Base-by-base conservation (phyloP, 2,329 filamentous ascomycete species). In the Lasiodiplodia theobromae region DNA sequence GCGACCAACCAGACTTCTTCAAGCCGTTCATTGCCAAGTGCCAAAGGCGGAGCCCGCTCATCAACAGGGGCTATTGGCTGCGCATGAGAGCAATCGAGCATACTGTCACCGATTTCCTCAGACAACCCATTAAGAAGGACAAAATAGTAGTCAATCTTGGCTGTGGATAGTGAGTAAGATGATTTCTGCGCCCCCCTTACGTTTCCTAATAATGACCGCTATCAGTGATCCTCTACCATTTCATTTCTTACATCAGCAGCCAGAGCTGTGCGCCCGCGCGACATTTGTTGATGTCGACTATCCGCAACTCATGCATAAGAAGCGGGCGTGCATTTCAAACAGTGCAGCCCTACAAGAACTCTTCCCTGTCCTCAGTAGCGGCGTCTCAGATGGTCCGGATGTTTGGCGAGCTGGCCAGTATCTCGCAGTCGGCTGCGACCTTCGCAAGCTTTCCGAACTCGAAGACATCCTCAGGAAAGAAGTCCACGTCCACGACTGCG, bases 21-120 rank as follows among this genome's bases (percentile, higher is more conserved):
- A 90, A 92, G 57, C 91, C 93, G 76, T 97, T 97, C 79, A 93
- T 97, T 40, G 90, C 88, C 72, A 96, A 94, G 77, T 91, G 92
- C 72, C 90, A 93, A 78, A 86, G 93, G 70, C 86, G 94, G 58
- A 90, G 93, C n/a, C 94, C 95, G 1, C 84, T 97, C 64, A 96
- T 97, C 75, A 97, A 97, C 78, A 87, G 94, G 56, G 93, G 93
- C 60, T 97, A 97, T 76, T 93, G 93, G 88, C 82, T 97, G 47
- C 89, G 94, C 37, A 91, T 97, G 83, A 90, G 91, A 76, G 91
- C 92, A 18, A 89, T 97, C 69, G 92, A 96, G 75, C 85, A 90
- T 70, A 85, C 89, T 5, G 89, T 97, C 21, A 86, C 86, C 23
- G 83, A 86, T n/a, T 97, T 97, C 73, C 83, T 97, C n/a, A 80